These are phyloP conservation scores for Parathielavia appendiculata DNA, from an alignment of 495 filamentous ascomycete species.

Conservation along the genomic window DNA sequence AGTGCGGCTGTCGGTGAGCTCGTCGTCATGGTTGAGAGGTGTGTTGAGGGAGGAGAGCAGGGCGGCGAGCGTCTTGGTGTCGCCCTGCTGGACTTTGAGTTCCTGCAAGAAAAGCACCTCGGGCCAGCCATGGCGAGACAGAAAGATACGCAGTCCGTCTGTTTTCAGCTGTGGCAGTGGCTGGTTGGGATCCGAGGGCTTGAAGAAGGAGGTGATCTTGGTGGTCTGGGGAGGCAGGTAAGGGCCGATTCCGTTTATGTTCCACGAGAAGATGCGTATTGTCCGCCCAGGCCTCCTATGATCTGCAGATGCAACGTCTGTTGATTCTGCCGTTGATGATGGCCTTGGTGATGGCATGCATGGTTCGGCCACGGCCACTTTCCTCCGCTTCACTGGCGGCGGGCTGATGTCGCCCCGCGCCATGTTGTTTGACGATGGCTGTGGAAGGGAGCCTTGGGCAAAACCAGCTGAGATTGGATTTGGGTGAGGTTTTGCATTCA, in stretches of 20 bases:
- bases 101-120: slow-evolving; percentile 49
- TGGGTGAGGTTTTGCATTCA: no score
- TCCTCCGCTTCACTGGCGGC: slow-evolving; percentile 21
- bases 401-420: slow-evolving; percentile 21
- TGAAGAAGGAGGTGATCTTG: slow-evolving; percentile 44
- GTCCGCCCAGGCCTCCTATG: not conserved
- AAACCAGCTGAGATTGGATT: no score
- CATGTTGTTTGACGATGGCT: not conserved
- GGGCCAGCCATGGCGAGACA: slow-evolving; percentile 44
- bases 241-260: slow-evolving; percentile 47
- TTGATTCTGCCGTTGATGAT: not conserved
- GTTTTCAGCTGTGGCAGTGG: not conserved
- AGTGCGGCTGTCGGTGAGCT: slow-evolving; percentile 17
- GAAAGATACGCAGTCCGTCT: slow-evolving; percentile 37
- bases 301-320: not conserved
- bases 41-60: slow-evolving; percentile 27
- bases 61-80: slow-evolving; percentile 30
- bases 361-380: not conserved
- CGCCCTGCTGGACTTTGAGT: slow-evolving; percentile 43
- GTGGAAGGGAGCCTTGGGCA: no score
- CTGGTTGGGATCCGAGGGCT: slow-evolving; percentile 6
- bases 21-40: slow-evolving; percentile 27
- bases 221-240: slow-evolving; percentile 31
- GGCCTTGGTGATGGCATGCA: not conserved
- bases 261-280: slow-evolving; percentile 45